Conservation (phyloP, 805 yeast species). For the Yarrowia sp. region DNA sequence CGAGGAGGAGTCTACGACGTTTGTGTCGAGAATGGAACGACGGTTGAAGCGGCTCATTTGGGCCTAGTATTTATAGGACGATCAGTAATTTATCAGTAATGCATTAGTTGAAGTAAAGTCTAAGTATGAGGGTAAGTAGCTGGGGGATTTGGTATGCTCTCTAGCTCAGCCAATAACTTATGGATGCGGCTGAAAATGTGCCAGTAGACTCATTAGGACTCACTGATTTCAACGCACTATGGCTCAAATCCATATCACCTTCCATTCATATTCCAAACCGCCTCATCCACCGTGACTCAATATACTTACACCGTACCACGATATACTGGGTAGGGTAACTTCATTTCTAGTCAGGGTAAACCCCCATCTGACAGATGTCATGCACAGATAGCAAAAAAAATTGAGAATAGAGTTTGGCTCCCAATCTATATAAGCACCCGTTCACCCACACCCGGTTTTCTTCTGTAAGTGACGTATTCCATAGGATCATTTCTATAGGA, state of each 20-base stretch:
- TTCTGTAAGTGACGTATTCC: constrained; percentile 86
- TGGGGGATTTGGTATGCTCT: too few species aligned
- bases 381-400: constrained; percentile 29
- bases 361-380: background rate
- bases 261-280: too few species aligned
- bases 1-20: constrained; percentile 8
- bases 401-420: background rate
- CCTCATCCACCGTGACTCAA: background rate
- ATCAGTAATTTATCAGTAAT: constrained; percentile 2
- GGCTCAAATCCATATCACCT: too few species aligned
- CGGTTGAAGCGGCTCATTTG: constrained; percentile 27
- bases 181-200: too few species aligned
- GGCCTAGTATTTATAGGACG: constrained; percentile 16
- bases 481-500: constrained; percentile 99
- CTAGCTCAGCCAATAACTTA: too few species aligned
- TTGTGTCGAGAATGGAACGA: constrained; percentile 24
- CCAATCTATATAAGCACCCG: constrained; percentile 3
- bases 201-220: too few species aligned
- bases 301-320: background rate
- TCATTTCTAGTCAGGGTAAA: background rate
- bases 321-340: constrained; percentile 13
- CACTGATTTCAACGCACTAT: too few species aligned
- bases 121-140: too few species aligned
- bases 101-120: background rate
- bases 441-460: constrained; percentile 45